A percentile compares a stretch with the other conserved stretches of the same genome.
These are phyloP conservation scores for Hyaloscypha finlandica DNA, from an alignment of 495 filamentous ascomycete genomes.

Conservation along the genomic window DNA sequence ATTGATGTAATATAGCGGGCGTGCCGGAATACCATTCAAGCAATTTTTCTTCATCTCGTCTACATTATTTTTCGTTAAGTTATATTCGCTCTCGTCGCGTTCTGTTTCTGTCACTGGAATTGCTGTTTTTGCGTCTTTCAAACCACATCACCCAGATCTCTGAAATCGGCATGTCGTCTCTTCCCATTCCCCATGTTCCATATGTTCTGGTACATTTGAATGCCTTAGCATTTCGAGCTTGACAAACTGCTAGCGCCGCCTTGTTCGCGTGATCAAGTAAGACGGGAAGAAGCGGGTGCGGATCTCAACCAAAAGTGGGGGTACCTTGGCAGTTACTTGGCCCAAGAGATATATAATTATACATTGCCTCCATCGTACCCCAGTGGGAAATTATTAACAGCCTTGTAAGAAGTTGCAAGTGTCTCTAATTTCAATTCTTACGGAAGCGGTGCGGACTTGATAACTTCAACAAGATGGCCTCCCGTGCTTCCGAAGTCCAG, in stretches of 20 bases:
- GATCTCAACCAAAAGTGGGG: conserved; percentile 1
- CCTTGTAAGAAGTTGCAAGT: neutral
- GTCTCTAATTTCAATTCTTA: neutral
- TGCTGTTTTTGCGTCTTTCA: neutral
- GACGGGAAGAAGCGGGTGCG: conserved; percentile 18
- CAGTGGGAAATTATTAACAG: neutral
- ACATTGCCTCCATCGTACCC: neutral
- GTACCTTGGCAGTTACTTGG: neutral
- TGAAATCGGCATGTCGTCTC: too few relatives aligned
- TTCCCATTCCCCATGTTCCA: too few relatives aligned
- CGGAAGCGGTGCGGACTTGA: neutral
- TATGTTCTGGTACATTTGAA: too few relatives aligned
- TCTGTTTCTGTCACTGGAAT: neutral
- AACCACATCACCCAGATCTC: too few relatives aligned
- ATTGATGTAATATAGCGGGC: conserved; percentile 4
- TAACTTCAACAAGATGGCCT: neutral
- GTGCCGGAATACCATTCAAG: neutral
- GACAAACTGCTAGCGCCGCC: neutral
- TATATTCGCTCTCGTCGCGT: neutral
- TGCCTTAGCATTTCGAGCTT: too few relatives aligned
- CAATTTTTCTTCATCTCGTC: conserved; percentile 11
- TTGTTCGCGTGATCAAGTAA: neutral
- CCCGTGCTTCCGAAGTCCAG: neutral
- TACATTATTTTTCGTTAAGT: neutral
- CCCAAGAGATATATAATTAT: neutral